A percentile compares a stretch with the other conserved stretches of the same genome.
These are phyloP conservation scores for Candida ortonii DNA, from an alignment of 805 yeast genomes.

Conservation along the genomic window DNA sequence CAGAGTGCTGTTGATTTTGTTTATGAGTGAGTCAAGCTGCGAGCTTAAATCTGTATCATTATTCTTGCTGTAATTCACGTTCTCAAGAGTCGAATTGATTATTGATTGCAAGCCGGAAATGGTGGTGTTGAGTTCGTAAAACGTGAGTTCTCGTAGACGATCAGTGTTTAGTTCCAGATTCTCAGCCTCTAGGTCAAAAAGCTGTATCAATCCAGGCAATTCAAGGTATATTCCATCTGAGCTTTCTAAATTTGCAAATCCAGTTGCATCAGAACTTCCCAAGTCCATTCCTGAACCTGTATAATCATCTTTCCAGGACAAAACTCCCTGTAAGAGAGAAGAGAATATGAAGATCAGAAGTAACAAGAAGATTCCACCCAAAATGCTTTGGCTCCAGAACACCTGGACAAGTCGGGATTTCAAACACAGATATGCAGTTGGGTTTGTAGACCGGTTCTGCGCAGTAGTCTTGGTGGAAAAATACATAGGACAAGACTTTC, in stretches of 20 bases:
- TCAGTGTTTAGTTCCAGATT: no score
- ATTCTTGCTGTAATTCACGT: slow-evolving; percentile 1
- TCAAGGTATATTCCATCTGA: no score
- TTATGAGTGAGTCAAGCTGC: slow-evolving; percentile 5
- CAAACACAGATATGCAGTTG: slow-evolving; percentile 26
- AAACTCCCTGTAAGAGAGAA: no score
- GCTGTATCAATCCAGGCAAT: not conserved
- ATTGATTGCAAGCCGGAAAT: slow-evolving; percentile 3
- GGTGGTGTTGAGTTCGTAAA: slow-evolving; percentile 6
- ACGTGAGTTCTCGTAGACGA: no score
- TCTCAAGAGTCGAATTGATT: slow-evolving; percentile 12
- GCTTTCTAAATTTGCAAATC: no score
- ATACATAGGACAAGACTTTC: no score
- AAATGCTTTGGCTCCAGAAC: slow-evolving; percentile 14
- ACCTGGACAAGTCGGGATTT: slow-evolving; percentile 23
- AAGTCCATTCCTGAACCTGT: no score
- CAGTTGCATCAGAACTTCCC: no score
- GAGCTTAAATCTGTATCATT: slow-evolving; percentile 2
- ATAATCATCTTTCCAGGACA: no score
- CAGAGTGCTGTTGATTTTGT: slow-evolving; percentile 12
- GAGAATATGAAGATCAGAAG: slow-evolving; percentile 1
- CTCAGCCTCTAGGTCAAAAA: no score
- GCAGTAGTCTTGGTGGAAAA: slow-evolving; percentile 17
- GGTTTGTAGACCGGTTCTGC: slow-evolving; percentile 21
- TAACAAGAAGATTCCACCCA: slow-evolving; percentile 5